Conservation (phyloP, 768 basidiomycete species). For the Floccularia luteovirens region DNA sequence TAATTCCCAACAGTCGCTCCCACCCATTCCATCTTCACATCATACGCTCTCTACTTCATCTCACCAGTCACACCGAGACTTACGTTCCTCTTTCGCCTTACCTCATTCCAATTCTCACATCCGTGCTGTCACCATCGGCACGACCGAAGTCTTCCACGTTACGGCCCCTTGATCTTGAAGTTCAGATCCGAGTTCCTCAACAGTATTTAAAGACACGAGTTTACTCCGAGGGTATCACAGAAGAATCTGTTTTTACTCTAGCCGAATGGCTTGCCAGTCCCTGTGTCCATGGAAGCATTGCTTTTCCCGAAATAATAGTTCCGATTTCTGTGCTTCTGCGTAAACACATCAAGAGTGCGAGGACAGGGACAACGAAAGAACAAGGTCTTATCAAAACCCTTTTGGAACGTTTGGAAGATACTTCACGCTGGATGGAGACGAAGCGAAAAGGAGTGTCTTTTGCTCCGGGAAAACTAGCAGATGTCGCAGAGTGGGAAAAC, state of each 20-base stretch:
- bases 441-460: conserved; percentile 66
- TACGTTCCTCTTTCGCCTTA: conserved; percentile 87
- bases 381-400: conserved; percentile 61
- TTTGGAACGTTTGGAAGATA: conserved; percentile 84
- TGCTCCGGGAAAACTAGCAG: conserved; percentile 59
- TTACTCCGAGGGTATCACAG: conserved; percentile 74
- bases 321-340: conserved; percentile 70
- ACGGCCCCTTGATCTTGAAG: conserved; percentile 84
- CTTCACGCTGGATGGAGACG: conserved; percentile 69
- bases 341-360: conserved; percentile 62
- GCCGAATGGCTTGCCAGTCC: conserved; percentile 74
- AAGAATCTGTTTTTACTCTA: conserved; percentile 74
- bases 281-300: conserved; percentile 75
- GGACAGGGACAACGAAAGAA: conserved; percentile 41
- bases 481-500: conserved; percentile 71
- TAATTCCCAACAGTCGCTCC: conserved; percentile 85
- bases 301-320: conserved; percentile 88
- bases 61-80: conserved; percentile 74
- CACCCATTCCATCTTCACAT: conserved; percentile 95
- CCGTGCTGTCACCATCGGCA: conserved; percentile 56
- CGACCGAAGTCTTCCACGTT: conserved; percentile 82
- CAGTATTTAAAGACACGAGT: conserved; percentile 86
- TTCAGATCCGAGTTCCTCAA: conserved; percentile 78
- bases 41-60: conserved; percentile 78
- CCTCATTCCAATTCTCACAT: conserved; percentile 79